These are phyloP conservation scores for Acacia confusa DNA, from an alignment of 306 rosid genomes.

Conservation along the genomic window DNA sequence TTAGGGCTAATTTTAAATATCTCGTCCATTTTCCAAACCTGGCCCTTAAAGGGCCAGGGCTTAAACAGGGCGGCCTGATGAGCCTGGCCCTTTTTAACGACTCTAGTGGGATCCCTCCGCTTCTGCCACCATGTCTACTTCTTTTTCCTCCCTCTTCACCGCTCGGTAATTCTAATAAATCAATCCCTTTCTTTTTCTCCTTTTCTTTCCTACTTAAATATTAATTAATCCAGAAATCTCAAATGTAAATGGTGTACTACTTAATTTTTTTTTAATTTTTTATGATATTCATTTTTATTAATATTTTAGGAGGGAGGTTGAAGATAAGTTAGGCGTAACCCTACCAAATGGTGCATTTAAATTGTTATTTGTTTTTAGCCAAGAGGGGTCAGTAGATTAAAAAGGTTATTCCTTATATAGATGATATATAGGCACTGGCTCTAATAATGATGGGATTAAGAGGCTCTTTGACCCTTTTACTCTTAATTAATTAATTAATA, in stretches of 20 bases:
- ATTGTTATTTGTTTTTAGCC: constrained; percentile 62
- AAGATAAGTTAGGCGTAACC: constrained; percentile 80
- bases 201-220: no score
- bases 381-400: constrained; percentile 63
- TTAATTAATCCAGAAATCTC: no score
- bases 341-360: constrained; percentile 90
- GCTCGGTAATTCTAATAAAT: constrained; percentile 55
- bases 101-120: constrained; percentile 96
- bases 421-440: not conserved
- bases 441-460: no score
- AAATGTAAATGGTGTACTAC: no score
- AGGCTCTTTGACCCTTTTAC: no score
- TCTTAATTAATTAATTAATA: no score
- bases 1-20: no score
- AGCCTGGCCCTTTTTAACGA: no score
- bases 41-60: no score
- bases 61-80: no score
- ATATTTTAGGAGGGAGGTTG: constrained; percentile 80
- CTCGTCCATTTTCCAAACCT: no score
- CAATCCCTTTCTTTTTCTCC: no score
- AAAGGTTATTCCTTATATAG: not conserved
- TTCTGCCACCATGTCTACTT: constrained; percentile 84
- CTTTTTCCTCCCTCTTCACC: constrained; percentile 65
- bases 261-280: not conserved
- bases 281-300: not conserved